phyloP scores from a whole-genome alignment of 495 filamentous ascomycete species.

The Neurospora discreta region DNA sequence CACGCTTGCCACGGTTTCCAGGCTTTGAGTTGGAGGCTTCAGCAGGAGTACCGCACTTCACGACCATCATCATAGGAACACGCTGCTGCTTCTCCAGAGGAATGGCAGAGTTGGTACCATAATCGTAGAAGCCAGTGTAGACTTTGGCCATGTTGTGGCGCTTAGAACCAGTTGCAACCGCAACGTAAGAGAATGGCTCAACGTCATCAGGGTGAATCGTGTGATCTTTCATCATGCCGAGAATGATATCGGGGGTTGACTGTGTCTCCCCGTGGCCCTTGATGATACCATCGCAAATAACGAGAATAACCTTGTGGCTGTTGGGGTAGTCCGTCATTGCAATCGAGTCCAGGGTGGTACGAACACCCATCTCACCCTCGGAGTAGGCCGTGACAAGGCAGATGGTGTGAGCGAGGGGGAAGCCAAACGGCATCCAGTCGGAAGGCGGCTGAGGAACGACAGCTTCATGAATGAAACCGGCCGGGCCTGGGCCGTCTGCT shows the following conservation, averaged over 20 bases:
- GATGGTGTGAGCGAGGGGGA: constrained; percentile 83
- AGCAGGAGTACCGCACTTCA: constrained; percentile 90
- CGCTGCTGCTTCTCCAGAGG: constrained; percentile 85
- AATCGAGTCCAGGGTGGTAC: constrained; percentile 91
- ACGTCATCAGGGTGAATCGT: constrained; percentile 69
- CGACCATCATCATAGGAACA: constrained; percentile 97
- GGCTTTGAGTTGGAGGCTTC: constrained; percentile 74
- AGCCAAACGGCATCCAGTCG: constrained; percentile 94
- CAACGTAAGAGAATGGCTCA: constrained; percentile 85
- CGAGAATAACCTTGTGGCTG: constrained; percentile 92
- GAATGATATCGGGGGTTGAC: constrained; percentile 80
- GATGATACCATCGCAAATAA: constrained; percentile 96
- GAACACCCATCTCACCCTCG: constrained; percentile 83
- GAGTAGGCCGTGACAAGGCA: constrained; percentile 97
- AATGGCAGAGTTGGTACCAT: constrained; percentile 68
- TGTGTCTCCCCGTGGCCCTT: constrained; percentile 85
- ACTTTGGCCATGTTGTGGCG: constrained; percentile 99
- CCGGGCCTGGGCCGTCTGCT: constrained; percentile 66
- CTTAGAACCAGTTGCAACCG: constrained; percentile 91
- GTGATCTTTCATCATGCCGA: constrained; percentile 93
- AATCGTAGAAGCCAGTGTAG: constrained; percentile 96
- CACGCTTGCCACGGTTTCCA: constrained; percentile 94
- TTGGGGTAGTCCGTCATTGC: constrained; percentile 98
- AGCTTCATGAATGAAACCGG: constrained; percentile 87
- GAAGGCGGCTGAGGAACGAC: constrained; percentile 97